These are phyloP conservation scores for Plectranthus barbatus DNA, from an alignment of 257 asterid genomes.

Conservation along the genomic window DNA sequence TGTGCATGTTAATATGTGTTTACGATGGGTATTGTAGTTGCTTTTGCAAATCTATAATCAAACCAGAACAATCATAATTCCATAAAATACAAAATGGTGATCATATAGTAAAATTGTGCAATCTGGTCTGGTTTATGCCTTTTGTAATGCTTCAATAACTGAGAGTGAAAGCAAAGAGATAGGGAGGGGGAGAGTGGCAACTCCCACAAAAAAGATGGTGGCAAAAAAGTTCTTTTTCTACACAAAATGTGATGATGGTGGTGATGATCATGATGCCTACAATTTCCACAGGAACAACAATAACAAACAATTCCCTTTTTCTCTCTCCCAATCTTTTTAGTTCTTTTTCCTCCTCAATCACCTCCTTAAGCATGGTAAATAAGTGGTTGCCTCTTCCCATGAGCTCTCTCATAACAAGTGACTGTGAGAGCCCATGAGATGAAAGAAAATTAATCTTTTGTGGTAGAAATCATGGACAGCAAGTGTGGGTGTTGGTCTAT, in stretches of 20 bases:
- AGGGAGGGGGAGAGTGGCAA: slow-evolving; percentile 5
- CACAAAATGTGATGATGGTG: slow-evolving; percentile 62
- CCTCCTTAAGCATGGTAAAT: slow-evolving; percentile 31
- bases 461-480: slow-evolving; percentile 32
- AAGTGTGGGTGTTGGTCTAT: slow-evolving; percentile 83
- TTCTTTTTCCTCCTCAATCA: slow-evolving; percentile 13
- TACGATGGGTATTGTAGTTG: too few species aligned
- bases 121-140: slow-evolving; percentile 7
- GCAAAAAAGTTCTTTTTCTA: slow-evolving; percentile 71
- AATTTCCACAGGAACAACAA: slow-evolving; percentile 37
- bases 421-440: slow-evolving; percentile 21
- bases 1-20: too few species aligned
- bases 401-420: slow-evolving; percentile 16
- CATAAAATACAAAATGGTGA: neutral
- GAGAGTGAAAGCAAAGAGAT: slow-evolving; percentile 8
- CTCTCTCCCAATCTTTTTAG: slow-evolving; percentile 17
- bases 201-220: slow-evolving; percentile 43
- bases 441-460: slow-evolving; percentile 10
- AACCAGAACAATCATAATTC: neutral
- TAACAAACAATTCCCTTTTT: slow-evolving; percentile 24
- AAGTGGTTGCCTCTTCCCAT: slow-evolving; percentile 17
- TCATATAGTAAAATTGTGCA: neutral
- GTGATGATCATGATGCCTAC: slow-evolving; percentile 40
- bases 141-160: slow-evolving; percentile 17
- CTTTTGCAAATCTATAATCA: too few species aligned